Percentiles rank a stretch among this genome's conserved stretches.
Conservation (phyloP, 2,329 filamentous ascomycete species). For the Nemania serpens region DNA sequence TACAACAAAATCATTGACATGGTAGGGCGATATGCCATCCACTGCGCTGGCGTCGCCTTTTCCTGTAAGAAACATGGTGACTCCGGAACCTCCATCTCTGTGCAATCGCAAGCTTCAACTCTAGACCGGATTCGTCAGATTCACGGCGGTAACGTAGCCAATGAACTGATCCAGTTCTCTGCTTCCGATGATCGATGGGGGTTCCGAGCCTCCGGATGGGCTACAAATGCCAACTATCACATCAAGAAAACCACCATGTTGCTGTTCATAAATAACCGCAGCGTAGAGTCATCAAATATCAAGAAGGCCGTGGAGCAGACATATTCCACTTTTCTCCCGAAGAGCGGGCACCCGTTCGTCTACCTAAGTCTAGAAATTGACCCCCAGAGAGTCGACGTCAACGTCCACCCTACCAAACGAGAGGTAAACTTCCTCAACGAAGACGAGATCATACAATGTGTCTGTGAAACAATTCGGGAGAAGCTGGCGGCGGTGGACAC, state of each 20-base stretch:
- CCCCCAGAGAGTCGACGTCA: constrained; percentile 90
- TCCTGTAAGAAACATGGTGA: constrained; percentile 97
- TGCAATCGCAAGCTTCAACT: constrained; percentile 72
- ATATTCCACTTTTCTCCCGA: constrained; percentile 85
- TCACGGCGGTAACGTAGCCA: constrained; percentile 81
- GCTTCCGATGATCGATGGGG: constrained; percentile 77
- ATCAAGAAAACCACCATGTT: constrained; percentile 87
- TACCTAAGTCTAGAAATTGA: constrained; percentile 94
- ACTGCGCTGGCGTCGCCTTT: constrained; percentile 89
- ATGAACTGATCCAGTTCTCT: constrained; percentile 80
- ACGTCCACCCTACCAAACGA: constrained; percentile 94
- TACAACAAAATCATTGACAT: constrained; percentile 98
- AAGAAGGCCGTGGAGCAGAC: constrained; percentile 91
- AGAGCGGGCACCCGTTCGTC: constrained; percentile 90
- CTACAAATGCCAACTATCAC: constrained; percentile 93
- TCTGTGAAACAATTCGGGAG: constrained; percentile 79
- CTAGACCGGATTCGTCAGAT: constrained; percentile 89
- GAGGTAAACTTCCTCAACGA: constrained; percentile 98
- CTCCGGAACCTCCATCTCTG: constrained; percentile 78
- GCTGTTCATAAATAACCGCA: constrained; percentile 95
- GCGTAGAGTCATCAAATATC: constrained; percentile 86
- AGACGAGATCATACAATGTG: constrained; percentile 87
- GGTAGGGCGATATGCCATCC: constrained; percentile 89
- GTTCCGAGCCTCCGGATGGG: constrained; percentile 79
- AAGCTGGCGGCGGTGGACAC: constrained; percentile 87